phyloP scores from a whole-genome alignment of 495 filamentous ascomycete genomes.

The Podospora pseudoanserina region DNA sequence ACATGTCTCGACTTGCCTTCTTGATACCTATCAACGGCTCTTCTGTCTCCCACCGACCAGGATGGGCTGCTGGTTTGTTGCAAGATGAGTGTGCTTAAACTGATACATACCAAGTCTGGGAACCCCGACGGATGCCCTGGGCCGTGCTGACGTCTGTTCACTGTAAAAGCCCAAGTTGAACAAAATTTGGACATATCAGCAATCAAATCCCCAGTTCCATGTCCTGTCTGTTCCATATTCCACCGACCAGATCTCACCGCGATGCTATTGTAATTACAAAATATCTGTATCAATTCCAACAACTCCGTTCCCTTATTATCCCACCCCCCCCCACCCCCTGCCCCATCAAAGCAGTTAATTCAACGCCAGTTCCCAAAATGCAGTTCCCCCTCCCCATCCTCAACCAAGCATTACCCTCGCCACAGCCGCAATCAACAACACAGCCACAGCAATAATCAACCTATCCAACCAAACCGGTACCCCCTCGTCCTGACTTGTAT shows the following conservation, averaged over 20 bases:
- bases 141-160: no score
- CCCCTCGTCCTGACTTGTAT: conserved; percentile 9
- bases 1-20: no score
- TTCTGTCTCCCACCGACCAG: no score
- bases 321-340: neutral
- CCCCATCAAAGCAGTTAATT: neutral
- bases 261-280: neutral
- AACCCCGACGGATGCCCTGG: no score
- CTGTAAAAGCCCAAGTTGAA: no score
- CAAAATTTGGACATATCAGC: neutral
- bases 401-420: conserved; percentile 41
- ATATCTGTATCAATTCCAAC: neutral
- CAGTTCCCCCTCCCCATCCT: neutral
- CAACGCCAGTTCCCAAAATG: neutral
- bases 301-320: neutral
- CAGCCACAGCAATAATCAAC: conserved; percentile 51
- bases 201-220: neutral
- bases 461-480: conserved; percentile 57
- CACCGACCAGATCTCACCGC: neutral
- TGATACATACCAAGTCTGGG: no score
- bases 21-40: no score
- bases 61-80: no score
- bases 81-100: no score
- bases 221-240: neutral
- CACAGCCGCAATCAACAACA: conserved; percentile 50